Conservation (phyloP, 2,329 filamentous ascomycete species). For the Aureobasidium namibiae region DNA sequence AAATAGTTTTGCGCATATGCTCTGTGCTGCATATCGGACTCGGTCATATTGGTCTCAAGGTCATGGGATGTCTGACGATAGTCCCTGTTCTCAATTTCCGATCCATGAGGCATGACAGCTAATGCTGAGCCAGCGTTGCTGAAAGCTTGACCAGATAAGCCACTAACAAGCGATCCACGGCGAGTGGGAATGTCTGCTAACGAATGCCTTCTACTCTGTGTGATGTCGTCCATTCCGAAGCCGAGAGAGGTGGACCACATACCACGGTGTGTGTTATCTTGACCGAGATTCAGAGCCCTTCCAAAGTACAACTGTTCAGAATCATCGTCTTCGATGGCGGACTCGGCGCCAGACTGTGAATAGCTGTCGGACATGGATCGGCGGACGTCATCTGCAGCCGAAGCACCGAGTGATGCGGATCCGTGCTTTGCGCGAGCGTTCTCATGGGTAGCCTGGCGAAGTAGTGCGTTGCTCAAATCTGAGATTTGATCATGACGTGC, state of each 20-base stretch:
- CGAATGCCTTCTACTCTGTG: constrained; percentile 71
- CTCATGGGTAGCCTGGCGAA: constrained; percentile 30
- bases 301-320: neutral
- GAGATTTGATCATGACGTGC: neutral
- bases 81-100: neutral
- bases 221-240: constrained; percentile 44
- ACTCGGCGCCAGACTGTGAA: neutral
- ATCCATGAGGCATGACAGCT: neutral
- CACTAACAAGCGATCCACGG: constrained; percentile 26
- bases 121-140: neutral
- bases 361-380: neutral
- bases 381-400: constrained; percentile 2
- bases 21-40: constrained; percentile 15
- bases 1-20: constrained; percentile 17
- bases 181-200: constrained; percentile 47
- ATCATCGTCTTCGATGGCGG: constrained; percentile 8
- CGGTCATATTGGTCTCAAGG: constrained; percentile 8
- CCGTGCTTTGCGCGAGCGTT: constrained; percentile 21
- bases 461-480: constrained; percentile 17
- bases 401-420: neutral
- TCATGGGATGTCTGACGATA: neutral
- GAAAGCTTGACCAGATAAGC: neutral
- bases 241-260: constrained; percentile 12
- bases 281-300: constrained; percentile 23
- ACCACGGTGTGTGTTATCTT: constrained; percentile 35